These are phyloP conservation scores for Pyricularia sp. DNA, from an alignment of 2,329 filamentous ascomycete genomes.

Conservation along the genomic window DNA sequence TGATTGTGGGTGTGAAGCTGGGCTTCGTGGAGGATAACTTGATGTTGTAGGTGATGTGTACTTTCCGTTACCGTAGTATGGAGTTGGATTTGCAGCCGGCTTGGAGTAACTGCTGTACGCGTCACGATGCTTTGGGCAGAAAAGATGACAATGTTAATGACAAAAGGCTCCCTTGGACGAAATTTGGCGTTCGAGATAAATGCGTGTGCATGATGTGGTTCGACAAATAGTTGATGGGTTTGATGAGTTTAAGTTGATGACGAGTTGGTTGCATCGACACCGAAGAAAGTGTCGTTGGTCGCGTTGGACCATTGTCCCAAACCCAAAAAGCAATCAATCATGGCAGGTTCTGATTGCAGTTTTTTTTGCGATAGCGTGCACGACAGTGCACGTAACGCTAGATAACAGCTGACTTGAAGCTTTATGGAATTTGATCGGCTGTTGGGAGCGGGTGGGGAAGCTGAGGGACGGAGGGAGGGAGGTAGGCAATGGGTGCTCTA, in stretches of 20 bases:
- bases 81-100: conserved; percentile 25
- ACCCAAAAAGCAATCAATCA: conserved; percentile 1
- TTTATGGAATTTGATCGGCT: neutral
- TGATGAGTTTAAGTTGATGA: conserved; percentile 1
- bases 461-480: conserved; percentile 4
- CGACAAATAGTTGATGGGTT: neutral
- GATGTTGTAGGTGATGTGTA: conserved; percentile 35
- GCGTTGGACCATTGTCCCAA: neutral
- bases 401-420: neutral
- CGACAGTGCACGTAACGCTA: neutral
- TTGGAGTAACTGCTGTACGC: conserved; percentile 33
- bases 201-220: neutral
- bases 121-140: conserved; percentile 31
- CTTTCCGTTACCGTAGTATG: conserved; percentile 28
- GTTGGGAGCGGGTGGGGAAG: neutral
- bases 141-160: conserved; percentile 5
- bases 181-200: conserved; percentile 3
- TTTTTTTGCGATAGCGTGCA: neutral
- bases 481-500: conserved; percentile 6
- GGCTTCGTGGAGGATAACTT: conserved; percentile 34
- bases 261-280: conserved; percentile 6
- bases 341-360: neutral
- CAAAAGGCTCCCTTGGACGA: conserved; percentile 5
- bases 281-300: neutral
- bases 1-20: conserved; percentile 30